Conservation (phyloP, 2,329 filamentous ascomycete species). For the Claviceps sp. region DNA sequence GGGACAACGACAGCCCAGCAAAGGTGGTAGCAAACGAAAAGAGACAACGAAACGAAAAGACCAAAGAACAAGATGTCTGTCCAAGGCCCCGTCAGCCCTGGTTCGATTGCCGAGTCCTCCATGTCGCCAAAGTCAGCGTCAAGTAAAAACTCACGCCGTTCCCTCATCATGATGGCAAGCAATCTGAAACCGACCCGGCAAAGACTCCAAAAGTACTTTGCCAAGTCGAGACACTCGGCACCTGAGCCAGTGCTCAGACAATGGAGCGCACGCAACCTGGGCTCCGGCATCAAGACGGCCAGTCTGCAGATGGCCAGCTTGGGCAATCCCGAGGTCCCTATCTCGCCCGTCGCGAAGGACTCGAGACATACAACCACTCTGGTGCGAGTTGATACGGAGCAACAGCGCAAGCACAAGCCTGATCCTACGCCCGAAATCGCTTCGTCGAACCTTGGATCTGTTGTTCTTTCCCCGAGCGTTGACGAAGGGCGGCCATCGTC, state of each 20-base stretch:
- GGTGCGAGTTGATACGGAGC: neutral
- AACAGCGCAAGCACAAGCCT: neutral
- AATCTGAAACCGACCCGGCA: conserved; percentile 15
- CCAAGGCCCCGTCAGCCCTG: neutral
- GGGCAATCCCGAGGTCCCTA: conserved; percentile 2
- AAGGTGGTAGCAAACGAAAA: neutral
- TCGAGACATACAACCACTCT: neutral
- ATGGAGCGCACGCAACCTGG: conserved; percentile 11
- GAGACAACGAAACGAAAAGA: neutral
- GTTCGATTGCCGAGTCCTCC: neutral
- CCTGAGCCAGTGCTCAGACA: conserved; percentile 15
- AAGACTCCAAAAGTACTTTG: conserved; percentile 19
- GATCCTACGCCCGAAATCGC: neutral
- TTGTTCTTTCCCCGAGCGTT: neutral
- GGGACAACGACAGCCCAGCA: neutral
- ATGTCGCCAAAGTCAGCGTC: neutral
- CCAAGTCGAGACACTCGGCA: conserved; percentile 14
- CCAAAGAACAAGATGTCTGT: neutral
- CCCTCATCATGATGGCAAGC: conserved; percentile 8
- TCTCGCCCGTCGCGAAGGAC: conserved; percentile 1
- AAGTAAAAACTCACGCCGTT: neutral
- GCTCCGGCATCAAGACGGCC: conserved; percentile 3
- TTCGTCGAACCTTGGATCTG: neutral
- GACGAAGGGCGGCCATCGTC: neutral
- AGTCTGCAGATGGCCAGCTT: conserved; percentile 7